Conservation (phyloP, 2,329 filamentous ascomycete species). For the Colletotrichum ledebouriae region DNA sequence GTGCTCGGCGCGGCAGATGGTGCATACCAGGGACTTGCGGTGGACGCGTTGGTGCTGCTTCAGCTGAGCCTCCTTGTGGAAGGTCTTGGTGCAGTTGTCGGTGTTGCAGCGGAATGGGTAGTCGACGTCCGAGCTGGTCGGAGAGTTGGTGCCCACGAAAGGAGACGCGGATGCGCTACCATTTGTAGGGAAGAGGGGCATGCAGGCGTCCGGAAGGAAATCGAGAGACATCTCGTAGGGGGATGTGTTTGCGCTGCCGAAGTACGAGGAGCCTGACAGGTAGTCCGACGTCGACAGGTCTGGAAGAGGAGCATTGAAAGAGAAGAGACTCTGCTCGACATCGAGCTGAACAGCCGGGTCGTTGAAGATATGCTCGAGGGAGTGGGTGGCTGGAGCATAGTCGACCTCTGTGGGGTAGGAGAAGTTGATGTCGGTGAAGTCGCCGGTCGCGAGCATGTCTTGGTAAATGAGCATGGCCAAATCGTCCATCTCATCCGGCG, state of each 20-base stretch:
- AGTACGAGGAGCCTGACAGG: slow-evolving; percentile 33
- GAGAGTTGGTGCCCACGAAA: slow-evolving; percentile 13
- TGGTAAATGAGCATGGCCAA: slow-evolving; percentile 38
- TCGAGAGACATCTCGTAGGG: slow-evolving; percentile 35
- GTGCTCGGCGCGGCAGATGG: slow-evolving; percentile 41
- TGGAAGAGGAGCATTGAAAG: slow-evolving; percentile 35
- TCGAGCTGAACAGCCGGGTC: slow-evolving; percentile 29
- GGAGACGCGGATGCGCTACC: slow-evolving; percentile 26
- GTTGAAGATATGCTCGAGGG: slow-evolving; percentile 33
- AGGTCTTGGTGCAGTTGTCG: slow-evolving; percentile 42
- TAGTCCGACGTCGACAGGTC: slow-evolving; percentile 35
- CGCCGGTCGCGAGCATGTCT: slow-evolving; percentile 33
- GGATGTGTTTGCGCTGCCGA: slow-evolving; percentile 38
- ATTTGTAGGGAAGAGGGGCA: slow-evolving; percentile 3
- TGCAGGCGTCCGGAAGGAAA: slow-evolving; percentile 27
- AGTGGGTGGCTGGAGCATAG: not conserved
- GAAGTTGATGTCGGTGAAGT: slow-evolving; percentile 19
- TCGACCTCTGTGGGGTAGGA: not conserved
- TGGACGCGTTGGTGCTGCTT: slow-evolving; percentile 45
- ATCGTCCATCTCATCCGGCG: slow-evolving; percentile 29
- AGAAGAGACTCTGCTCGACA: slow-evolving; percentile 37
- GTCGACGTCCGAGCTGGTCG: slow-evolving; percentile 29
- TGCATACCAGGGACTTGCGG: slow-evolving; percentile 42
- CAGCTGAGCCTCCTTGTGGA: slow-evolving; percentile 43
- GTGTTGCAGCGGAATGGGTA: slow-evolving; percentile 36